Base-by-base conservation (phyloP, 2,329 filamentous ascomycete genomes). In the Beauveria bassiana region DNA sequence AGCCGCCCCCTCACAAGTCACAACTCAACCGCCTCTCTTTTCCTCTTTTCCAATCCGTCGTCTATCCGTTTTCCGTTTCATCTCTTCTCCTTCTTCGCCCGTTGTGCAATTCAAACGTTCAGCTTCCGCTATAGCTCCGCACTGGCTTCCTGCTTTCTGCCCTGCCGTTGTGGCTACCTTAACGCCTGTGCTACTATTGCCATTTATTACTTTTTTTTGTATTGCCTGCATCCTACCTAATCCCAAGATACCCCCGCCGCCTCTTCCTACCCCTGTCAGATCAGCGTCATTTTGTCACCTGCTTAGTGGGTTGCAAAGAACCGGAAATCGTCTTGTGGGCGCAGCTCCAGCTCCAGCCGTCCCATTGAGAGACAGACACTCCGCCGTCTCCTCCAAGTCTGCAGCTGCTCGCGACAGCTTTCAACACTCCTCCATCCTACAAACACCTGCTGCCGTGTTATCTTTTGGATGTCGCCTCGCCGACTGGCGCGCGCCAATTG, bases 401-500 rank as follows among this genome's bases (percentile, higher is more conserved):
- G 20, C 5, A 34, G 47, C 38, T 43, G 47, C 49, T 45, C 26
- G 57, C 49, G 57, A 59, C 34, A 51, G 40, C 34, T 45, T 40
- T 59, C 46, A 10, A 38, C 46, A 28, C 22, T n/a, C 20, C 43
- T 57, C 28, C 28, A 16, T 38, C 54, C 43, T 40, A 26, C 45
- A 61, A 47, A 45, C 45, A 45, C 47, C 43, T 26, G 43, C 38
- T 51, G 51, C 51, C 14, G 52, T 49, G 12, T 31, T 28, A 14
- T 34, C 12, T 34, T 52, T 12, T 61, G 52, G 22, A 61, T 61
- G 59, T 46, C 59, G 51, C 43, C 59, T 61, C 53, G 59, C 45
- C 43, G 52, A 54, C 51, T 31, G 59, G 59, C 51, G 59, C 51
- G 59, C 59, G 59, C 59, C 59, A 61, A 61, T 61, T 61, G 50